Conservation (phyloP, 805 yeast genomes). For the Komagataella pseudopastoris region DNA sequence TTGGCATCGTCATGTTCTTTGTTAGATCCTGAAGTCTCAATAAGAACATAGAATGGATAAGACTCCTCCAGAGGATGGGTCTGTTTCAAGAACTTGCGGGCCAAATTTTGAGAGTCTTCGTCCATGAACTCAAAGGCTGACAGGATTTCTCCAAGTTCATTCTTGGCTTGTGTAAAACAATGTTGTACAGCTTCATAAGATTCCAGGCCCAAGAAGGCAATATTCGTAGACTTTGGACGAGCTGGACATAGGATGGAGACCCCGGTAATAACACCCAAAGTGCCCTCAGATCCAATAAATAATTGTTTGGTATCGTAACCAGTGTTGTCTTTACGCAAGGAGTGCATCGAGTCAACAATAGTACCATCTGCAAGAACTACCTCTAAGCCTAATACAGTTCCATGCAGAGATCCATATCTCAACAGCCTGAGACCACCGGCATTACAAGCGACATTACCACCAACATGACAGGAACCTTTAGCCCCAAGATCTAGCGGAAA, state of each 20-base stretch:
- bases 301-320: slow-evolving; percentile 89
- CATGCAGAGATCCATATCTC: slow-evolving; percentile 87
- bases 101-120: slow-evolving; percentile 46
- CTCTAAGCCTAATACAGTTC: slow-evolving; percentile 81
- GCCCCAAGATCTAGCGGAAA: slow-evolving; percentile 95
- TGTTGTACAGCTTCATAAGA: slow-evolving; percentile 76
- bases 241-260: slow-evolving; percentile 83
- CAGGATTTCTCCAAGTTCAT: slow-evolving; percentile 70
- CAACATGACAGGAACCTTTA: slow-evolving; percentile 92
- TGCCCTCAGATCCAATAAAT: slow-evolving; percentile 91
- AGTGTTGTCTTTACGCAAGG: slow-evolving; percentile 88
- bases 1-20: slow-evolving; percentile 89
- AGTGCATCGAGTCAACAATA: slow-evolving; percentile 62
- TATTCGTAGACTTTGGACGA: slow-evolving; percentile 74
- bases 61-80: slow-evolving; percentile 52
- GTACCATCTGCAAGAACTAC: slow-evolving; percentile 89
- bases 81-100: slow-evolving; percentile 44
- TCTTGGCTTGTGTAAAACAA: slow-evolving; percentile 66
- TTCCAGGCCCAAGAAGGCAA: slow-evolving; percentile 75
- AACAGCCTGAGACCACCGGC: slow-evolving; percentile 89
- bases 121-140: slow-evolving; percentile 96
- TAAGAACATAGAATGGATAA: slow-evolving; percentile 80
- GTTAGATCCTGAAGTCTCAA: slow-evolving; percentile 94
- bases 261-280: slow-evolving; percentile 83
- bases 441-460: slow-evolving; percentile 90